These are phyloP conservation scores for Clavispora vitiphila DNA, from an alignment of 805 yeast species.

Conservation along the genomic window DNA sequence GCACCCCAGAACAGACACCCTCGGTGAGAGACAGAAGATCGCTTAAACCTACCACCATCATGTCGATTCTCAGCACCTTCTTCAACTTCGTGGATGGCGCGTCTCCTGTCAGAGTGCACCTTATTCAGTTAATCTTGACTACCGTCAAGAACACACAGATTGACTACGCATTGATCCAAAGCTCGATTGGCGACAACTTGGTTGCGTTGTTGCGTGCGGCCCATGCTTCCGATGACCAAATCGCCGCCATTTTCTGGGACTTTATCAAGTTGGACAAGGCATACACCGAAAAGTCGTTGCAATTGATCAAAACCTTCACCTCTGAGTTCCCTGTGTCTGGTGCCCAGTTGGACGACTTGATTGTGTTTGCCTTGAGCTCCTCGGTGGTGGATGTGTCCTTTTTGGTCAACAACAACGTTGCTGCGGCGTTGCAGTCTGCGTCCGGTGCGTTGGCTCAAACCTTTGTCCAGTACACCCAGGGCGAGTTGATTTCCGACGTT, in stretches of 20 bases:
- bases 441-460: constrained; percentile 23
- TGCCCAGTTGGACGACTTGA: constrained; percentile 26
- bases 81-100: constrained; percentile 38
- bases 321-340: constrained; percentile 17
- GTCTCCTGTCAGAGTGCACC: constrained; percentile 26
- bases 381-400: constrained; percentile 37
- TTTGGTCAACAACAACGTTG: constrained; percentile 38
- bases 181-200: constrained; percentile 34
- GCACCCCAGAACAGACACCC: constrained; percentile 33
- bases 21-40: constrained; percentile 42
- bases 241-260: constrained; percentile 31
- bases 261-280: constrained; percentile 32
- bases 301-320: constrained; percentile 33
- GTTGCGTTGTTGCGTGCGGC: constrained; percentile 31
- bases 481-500: constrained; percentile 26
- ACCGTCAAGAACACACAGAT: constrained; percentile 26
- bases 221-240: constrained; percentile 24
- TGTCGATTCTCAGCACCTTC: constrained; percentile 36
- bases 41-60: constrained; percentile 36
- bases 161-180: constrained; percentile 29
- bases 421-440: constrained; percentile 23
- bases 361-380: constrained; percentile 33
- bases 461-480: constrained; percentile 32
- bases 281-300: constrained; percentile 26
- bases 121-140: constrained; percentile 28